Evolutionary conservation across 2,329 filamentous ascomycete species (phyloP).

Genomic region (Penicillium sp.): DNA sequence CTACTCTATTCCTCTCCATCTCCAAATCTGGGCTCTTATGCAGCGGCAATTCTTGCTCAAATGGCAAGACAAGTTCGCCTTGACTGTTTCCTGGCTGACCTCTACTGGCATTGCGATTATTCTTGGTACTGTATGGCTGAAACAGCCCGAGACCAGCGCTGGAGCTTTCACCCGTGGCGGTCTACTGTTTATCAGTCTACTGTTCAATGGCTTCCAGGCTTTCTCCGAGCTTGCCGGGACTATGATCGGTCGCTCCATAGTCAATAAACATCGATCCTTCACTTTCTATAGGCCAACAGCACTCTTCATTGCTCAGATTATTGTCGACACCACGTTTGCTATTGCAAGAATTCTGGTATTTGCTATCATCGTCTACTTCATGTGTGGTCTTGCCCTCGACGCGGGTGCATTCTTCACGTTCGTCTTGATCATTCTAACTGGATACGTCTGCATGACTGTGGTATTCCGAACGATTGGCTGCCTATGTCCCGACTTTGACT

Average conservation of each 20-base stretch:
- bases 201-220: conserved; percentile 88
- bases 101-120: conserved; percentile 76
- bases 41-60: conserved; percentile 84
- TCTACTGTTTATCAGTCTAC: conserved; percentile 75
- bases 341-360: conserved; percentile 72
- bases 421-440: conserved; percentile 69
- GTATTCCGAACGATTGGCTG: conserved; percentile 78
- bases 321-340: conserved; percentile 75
- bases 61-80: conserved; percentile 80
- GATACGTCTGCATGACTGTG: conserved; percentile 73
- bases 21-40: conserved; percentile 82
- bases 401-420: conserved; percentile 79
- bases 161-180: conserved; percentile 82
- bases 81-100: conserved; percentile 72
- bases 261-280: conserved; percentile 83
- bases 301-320: conserved; percentile 80
- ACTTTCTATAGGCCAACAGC: conserved; percentile 82
- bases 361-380: conserved; percentile 77
- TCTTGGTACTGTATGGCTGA: conserved; percentile 76
- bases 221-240: conserved; percentile 76
- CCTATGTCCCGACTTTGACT: conserved; percentile 78
- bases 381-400: conserved; percentile 70
- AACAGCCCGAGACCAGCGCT: conserved; percentile 64
- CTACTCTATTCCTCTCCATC: conserved; percentile 80
- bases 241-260: conserved; percentile 75